Evolutionary conservation across 2,329 filamentous ascomycete species (phyloP).

Genomic region (Trichophyton simii): DNA sequence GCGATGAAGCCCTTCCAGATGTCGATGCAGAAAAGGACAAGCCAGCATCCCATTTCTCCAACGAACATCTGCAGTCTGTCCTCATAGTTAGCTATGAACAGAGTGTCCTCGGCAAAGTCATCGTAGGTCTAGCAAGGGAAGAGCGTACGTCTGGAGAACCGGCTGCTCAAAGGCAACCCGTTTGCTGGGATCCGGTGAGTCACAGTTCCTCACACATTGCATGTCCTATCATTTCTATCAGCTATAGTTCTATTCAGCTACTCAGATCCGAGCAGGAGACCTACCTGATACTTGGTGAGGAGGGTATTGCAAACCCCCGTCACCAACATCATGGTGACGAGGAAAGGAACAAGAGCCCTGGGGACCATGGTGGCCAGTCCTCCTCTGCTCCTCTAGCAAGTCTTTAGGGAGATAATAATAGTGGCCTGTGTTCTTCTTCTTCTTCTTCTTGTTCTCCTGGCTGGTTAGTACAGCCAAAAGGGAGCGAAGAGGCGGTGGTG

Average conservation of each 20-base stretch:
- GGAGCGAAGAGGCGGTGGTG: not conserved
- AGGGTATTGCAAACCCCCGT: slow-evolving; percentile 96
- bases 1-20: slow-evolving; percentile 49
- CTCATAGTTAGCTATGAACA: not conserved
- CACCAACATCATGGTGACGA: slow-evolving; percentile 92
- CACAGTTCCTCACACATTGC: slow-evolving; percentile 89
- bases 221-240: slow-evolving; percentile 57
- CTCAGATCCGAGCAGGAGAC: slow-evolving; percentile 15
- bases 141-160: slow-evolving; percentile 65
- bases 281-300: slow-evolving; percentile 87
- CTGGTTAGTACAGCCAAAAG: not conserved
- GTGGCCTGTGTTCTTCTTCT: not conserved
- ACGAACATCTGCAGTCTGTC: slow-evolving; percentile 79
- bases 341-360: slow-evolving; percentile 61
- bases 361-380: slow-evolving; percentile 47
- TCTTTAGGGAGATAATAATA: not conserved
- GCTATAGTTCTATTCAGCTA: slow-evolving; percentile 64
- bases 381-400: not conserved
- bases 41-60: slow-evolving; percentile 91
- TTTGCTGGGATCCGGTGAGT: slow-evolving; percentile 52
- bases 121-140: not conserved
- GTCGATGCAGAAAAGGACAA: slow-evolving; percentile 62
- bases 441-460: not conserved
- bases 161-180: slow-evolving; percentile 79
- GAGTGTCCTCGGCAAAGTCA: not conserved